A percentile compares a stretch with the other conserved stretches of the same genome.
phyloP scores from a whole-genome alignment of 23 red algal species.

The Gracilaria domingensis region DNA sequence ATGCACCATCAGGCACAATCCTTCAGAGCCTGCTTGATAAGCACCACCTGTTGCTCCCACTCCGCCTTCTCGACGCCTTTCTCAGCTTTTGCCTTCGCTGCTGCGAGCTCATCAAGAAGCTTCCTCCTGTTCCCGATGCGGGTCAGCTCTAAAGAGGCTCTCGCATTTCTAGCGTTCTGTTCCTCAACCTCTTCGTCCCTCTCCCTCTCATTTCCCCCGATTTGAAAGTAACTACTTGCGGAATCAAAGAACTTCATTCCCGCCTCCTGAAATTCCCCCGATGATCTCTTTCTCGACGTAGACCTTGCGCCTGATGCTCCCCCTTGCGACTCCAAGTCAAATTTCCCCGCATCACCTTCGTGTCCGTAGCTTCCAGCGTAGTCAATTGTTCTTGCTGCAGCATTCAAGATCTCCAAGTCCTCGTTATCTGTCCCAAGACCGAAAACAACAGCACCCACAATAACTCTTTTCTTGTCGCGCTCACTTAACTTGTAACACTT shows the following conservation, averaged over 20 bases:
- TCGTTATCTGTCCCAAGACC: neutral
- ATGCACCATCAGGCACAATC: no score
- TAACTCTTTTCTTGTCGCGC: neutral
- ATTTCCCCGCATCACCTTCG: neutral
- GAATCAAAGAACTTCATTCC: constrained; percentile 22
- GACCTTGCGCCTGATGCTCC: neutral
- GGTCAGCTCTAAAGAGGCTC: neutral
- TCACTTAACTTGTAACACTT: neutral
- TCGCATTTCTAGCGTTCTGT: no score
- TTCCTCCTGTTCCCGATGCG: constrained; percentile 14
- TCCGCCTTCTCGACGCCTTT: neutral
- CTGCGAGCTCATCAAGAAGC: neutral
- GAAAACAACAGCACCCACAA: neutral
- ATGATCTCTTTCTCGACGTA: neutral
- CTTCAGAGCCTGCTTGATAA: no score
- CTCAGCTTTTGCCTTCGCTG: neutral
- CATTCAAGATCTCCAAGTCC: neutral
- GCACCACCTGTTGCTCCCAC: no score
- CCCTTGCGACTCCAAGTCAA: neutral
- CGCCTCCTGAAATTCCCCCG: neutral
- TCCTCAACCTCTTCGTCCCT: neutral
- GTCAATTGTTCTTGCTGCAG: neutral
- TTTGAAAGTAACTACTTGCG: neutral
- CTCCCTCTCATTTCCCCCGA: neutral
- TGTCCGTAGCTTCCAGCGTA: neutral